Percentiles rank a stretch among this genome's conserved stretches.
phyloP scores from a whole-genome alignment of 805 yeast species.

The Zygosaccharomyces kombuchaensis region DNA sequence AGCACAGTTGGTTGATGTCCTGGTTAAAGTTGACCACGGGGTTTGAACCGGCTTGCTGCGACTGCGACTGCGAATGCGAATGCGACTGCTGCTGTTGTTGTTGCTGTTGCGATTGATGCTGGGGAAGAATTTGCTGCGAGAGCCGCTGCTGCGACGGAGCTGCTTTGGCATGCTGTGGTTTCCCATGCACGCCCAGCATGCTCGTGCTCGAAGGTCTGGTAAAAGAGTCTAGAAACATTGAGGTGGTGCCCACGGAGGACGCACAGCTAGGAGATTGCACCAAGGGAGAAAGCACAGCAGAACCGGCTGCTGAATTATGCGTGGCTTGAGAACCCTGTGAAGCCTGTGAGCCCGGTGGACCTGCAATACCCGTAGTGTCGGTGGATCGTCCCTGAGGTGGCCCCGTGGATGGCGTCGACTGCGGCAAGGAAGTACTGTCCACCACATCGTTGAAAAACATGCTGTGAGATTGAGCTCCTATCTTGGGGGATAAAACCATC shows the following conservation, averaged over 20 bases:
- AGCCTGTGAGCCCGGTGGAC: conserved; percentile 2
- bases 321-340: conserved; percentile 6
- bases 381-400: conserved; percentile 7
- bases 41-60: conserved; percentile 12
- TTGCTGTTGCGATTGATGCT: conserved; percentile 2
- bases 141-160: conserved; percentile 7
- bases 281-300: conserved; percentile 27
- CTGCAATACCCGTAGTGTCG: conserved; percentile 2
- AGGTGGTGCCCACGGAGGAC: conserved; percentile 12
- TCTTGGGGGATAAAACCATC: conserved; percentile 15
- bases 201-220: conserved; percentile 20
- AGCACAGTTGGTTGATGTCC: conserved; percentile 47
- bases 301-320: conserved; percentile 27
- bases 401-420: conserved; percentile 7
- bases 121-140: background rate
- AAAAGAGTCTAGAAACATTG: conserved; percentile 24
- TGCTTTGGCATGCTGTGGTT: conserved; percentile 9
- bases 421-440: conserved; percentile 22
- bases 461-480: conserved; percentile 14
- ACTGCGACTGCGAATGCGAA: conserved; percentile 5
- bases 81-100: conserved; percentile 1
- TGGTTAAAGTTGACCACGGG: conserved; percentile 40
- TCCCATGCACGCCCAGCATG: conserved; percentile 10
- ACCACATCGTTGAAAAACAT: conserved; percentile 24
- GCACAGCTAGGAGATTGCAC: conserved; percentile 21